Conservation (phyloP, 805 yeast species). For the Torulaspora franciscae region DNA sequence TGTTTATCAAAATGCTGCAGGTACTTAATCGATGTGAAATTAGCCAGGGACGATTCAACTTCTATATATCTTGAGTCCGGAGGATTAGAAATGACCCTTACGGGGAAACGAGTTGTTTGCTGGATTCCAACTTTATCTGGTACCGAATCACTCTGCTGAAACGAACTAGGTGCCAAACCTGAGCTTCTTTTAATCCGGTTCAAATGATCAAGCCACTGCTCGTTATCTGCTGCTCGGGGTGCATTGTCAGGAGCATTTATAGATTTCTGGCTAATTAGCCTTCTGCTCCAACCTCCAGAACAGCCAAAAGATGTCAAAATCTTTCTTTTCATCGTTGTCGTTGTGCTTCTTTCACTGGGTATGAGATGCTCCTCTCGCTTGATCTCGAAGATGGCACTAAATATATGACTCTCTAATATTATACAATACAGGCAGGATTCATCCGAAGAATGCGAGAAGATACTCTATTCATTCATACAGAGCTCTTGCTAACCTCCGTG, state of each 20-base stretch:
- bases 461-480: neutral
- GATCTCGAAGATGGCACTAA: neutral
- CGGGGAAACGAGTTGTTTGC: constrained; percentile 8
- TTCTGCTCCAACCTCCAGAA: neutral
- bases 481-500: neutral
- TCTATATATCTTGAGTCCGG: constrained; percentile 23
- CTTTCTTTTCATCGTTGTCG: neutral
- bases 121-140: neutral
- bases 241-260: constrained; percentile 36
- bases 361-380: neutral
- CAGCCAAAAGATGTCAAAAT: neutral
- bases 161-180: neutral
- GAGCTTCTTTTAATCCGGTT: constrained; percentile 5
- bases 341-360: neutral
- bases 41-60: constrained; percentile 22
- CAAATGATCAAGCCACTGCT: constrained; percentile 38
- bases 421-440: neutral
- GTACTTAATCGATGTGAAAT: constrained; percentile 30
- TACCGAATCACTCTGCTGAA: neutral
- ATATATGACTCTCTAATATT: neutral
- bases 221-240: constrained; percentile 42
- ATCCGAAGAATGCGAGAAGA: neutral
- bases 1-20: constrained; percentile 38
- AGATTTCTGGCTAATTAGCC: constrained; percentile 7
- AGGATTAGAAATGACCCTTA: constrained; percentile 19